Evolutionary conservation across 257 asterid genomes (phyloP), one percentile per base, ranked within the genome.

Genomic region (Mentha longifolia): DNA sequence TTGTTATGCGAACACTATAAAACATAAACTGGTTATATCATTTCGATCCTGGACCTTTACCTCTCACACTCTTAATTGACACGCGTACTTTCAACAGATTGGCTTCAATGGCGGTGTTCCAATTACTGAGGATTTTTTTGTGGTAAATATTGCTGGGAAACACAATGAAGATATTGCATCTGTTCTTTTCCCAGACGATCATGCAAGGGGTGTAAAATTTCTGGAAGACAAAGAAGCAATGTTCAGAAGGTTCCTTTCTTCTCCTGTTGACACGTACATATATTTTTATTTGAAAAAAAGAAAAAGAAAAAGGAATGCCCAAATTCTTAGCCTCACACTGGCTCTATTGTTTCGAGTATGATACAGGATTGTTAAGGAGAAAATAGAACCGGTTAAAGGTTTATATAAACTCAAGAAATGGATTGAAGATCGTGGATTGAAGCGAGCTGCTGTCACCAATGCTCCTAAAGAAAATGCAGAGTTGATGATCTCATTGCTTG

Each of bases 371-470:
- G 95, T 74, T 35, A 85, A 83, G 82, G 99, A 89, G 50, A 84
- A 94, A 49, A 14, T 94, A 75, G 85, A 86, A 76, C 85, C 97
- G 2, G 71, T 94, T 15, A 79, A 84, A 22, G 99, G 99, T 54
- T 51, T 94, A 50, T 77, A 77, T 74, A 88, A 85, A 76, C 61
- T 94, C 31, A 82, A 66, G 42, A 89, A 94, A 76, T 94, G 99
- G 99, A 76, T 94, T 51, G 95, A 94, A 72, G 97, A 85, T 69
- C 97, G 76, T 56, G 97, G 96, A 16, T 61, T 94, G 85, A 94
- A 84, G 75, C 85, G 97, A 37, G 98, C 93, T 80, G 98, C 98
- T 64, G 98, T 94, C 14, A 94, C 97, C 17, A 94, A 94, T 55
- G 97, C 97, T 42, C 98, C 98, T 20, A 86, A 78, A 78, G 89